phyloP scores from a whole-genome alignment of 257 asterid genomes.

The Solanum rostratum region DNA sequence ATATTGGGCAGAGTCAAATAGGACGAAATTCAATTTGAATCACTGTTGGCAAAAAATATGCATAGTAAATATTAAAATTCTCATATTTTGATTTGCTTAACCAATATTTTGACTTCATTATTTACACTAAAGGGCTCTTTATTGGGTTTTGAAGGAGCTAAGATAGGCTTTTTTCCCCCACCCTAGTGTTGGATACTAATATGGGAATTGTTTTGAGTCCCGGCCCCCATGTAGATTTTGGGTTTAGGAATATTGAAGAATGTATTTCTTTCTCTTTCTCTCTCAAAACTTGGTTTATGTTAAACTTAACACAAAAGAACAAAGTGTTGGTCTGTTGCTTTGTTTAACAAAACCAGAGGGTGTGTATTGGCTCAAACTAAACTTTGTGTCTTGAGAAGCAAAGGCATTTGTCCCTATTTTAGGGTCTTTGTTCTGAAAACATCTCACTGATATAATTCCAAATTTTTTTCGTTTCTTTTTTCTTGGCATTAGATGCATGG shows the following conservation, averaged over 20 bases:
- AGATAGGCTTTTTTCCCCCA: not conserved
- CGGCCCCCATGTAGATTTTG: slow-evolving; percentile 31
- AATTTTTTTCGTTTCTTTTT: not conserved
- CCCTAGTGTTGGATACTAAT: not conserved
- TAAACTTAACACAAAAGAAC: slow-evolving; percentile 21
- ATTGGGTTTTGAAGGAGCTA: slow-evolving; percentile 22
- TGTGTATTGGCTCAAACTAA: slow-evolving; percentile 32
- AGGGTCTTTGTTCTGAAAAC: slow-evolving; percentile 14
- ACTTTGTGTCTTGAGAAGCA: slow-evolving; percentile 34
- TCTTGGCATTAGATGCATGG: not conserved
- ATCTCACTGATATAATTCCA: not conserved
- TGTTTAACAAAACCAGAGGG: slow-evolving; percentile 21
- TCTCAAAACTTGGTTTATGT: not conserved
- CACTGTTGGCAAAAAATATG: no score
- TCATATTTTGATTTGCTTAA: not conserved
- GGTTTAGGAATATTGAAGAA: slow-evolving; percentile 9
- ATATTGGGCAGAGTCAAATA: no score
- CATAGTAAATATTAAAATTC: not conserved
- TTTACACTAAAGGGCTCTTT: not conserved
- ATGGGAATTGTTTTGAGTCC: slow-evolving; percentile 14
- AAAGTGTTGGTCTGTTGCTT: slow-evolving; percentile 31
- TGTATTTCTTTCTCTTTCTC: not conserved
- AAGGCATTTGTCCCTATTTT: slow-evolving; percentile 37
- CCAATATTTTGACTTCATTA: not conserved
- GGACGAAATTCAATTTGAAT: no score